phyloP scores from a whole-genome alignment of 2,329 filamentous ascomycete genomes.

The Penicillium glabrum region DNA sequence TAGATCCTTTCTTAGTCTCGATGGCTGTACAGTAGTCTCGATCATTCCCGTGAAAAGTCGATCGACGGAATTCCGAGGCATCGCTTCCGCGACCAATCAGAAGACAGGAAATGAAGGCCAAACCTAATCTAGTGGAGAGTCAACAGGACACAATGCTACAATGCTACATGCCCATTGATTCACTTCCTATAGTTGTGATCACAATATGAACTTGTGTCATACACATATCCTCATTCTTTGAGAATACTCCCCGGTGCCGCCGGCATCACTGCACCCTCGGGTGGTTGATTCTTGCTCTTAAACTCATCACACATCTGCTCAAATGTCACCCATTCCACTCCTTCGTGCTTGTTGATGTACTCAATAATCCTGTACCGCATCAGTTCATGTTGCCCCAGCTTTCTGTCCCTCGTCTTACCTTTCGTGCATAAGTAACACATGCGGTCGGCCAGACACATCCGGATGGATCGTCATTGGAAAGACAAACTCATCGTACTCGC shows the following conservation, averaged over 20 bases:
- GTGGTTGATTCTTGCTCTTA: slow-evolving; percentile 47
- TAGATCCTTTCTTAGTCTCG: not conserved
- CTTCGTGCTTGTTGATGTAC: slow-evolving; percentile 63
- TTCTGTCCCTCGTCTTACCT: slow-evolving; percentile 43
- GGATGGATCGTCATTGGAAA: slow-evolving; percentile 78
- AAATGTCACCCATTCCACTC: slow-evolving; percentile 53
- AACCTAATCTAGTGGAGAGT: slow-evolving; percentile 5
- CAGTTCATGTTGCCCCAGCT: not conserved
- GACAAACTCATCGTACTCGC: slow-evolving; percentile 74
- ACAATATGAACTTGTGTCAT: not conserved
- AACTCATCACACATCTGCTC: slow-evolving; percentile 72
- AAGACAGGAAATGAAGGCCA: not conserved
- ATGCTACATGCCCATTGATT: not conserved
- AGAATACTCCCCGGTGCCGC: slow-evolving; percentile 3
- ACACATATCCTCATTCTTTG: not conserved
- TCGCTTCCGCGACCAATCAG: not conserved
- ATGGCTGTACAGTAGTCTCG: not conserved
- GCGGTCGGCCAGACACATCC: slow-evolving; percentile 69
- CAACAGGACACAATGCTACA: too few relatives aligned
- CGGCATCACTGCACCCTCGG: slow-evolving; percentile 27
- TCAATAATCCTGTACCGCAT: slow-evolving; percentile 56
- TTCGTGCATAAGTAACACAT: slow-evolving; percentile 73
- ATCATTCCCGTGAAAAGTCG: not conserved
- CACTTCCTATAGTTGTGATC: not conserved
- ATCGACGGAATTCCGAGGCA: not conserved